These are phyloP conservation scores for Theobroma grandiflorum DNA, from an alignment of 441 rosid species.

Conservation along the genomic window DNA sequence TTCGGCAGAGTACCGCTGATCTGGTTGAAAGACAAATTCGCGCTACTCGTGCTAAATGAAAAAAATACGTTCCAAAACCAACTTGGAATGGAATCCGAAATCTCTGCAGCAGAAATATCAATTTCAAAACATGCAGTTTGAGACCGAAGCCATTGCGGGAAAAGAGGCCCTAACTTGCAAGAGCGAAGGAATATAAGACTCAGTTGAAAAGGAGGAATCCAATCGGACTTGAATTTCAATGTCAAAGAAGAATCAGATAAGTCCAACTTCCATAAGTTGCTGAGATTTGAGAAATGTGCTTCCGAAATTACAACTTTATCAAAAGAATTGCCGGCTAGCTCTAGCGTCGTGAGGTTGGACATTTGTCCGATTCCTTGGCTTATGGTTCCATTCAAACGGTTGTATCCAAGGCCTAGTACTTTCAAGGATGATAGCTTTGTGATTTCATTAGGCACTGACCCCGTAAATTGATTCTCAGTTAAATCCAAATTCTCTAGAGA, in stretches of 20 bases:
- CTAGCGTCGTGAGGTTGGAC: background rate
- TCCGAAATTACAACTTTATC: background rate
- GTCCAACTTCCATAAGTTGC: background rate
- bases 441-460: background rate
- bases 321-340: background rate
- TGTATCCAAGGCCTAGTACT: background rate
- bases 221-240: background rate
- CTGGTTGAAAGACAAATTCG: background rate
- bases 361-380: background rate
- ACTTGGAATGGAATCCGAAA: background rate
- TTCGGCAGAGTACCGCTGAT: background rate
- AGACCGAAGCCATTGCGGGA: constrained; percentile 6
- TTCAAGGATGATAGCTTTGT: background rate
- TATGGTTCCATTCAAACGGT: background rate
- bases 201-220: constrained; percentile 16
- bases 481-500: background rate
- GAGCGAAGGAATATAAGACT: background rate
- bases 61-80: background rate
- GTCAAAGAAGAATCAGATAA: background rate
- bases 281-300: constrained; percentile 10
- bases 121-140: background rate
- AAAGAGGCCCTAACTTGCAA: constrained; percentile 11
- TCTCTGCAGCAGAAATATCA: background rate
- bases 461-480: background rate
- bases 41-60: too few relatives aligned